Percentiles rank a stretch among this genome's conserved stretches.
phyloP scores from a whole-genome alignment of 1,139 yeast genomes.

The Geotrichum cucujoidarum region DNA sequence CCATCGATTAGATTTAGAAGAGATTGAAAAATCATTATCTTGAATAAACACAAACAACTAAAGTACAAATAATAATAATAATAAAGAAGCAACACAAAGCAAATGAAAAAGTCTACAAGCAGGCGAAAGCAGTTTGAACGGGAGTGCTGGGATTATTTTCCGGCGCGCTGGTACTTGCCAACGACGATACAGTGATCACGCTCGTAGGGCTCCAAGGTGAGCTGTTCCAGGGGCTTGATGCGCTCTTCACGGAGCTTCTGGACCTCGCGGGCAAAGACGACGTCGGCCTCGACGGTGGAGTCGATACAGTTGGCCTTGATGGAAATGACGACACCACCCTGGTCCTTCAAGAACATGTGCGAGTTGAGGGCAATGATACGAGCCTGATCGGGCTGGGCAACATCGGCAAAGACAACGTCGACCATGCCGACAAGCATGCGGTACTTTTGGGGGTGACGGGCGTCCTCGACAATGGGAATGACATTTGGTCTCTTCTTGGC shows the following conservation, averaged over 20 bases:
- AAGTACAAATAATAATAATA: not conserved
- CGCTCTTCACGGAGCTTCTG: constrained; percentile 98
- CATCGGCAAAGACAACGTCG: constrained; percentile 97
- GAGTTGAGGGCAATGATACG: constrained; percentile 98
- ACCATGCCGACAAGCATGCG: constrained; percentile 99
- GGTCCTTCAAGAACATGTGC: constrained; percentile 95
- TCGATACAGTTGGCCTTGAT: constrained; percentile 76
- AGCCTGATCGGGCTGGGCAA: constrained; percentile 99
- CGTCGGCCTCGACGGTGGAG: constrained; percentile 98
- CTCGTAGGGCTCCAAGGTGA: constrained; percentile 94
- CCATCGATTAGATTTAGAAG: not conserved
- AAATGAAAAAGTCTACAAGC: constrained; percentile 2
- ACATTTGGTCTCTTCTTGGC: constrained; percentile 99
- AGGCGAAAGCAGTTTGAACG: too few species aligned
- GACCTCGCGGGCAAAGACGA: constrained; percentile 87
- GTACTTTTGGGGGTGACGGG: constrained; percentile 99
- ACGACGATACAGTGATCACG: constrained; percentile 99
- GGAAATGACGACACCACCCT: constrained; percentile 51
- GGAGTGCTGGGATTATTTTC: constrained; percentile 88
- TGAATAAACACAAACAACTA: not conserved
- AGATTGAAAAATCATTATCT: not conserved
- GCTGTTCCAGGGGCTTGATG: constrained; percentile 96
- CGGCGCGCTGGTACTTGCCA: constrained; percentile 93
- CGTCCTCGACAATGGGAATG: constrained; percentile 97
- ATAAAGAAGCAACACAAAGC: not conserved